Evolutionary conservation across 805 yeast species (phyloP).

Genomic region (Peterozyma toletana): DNA sequence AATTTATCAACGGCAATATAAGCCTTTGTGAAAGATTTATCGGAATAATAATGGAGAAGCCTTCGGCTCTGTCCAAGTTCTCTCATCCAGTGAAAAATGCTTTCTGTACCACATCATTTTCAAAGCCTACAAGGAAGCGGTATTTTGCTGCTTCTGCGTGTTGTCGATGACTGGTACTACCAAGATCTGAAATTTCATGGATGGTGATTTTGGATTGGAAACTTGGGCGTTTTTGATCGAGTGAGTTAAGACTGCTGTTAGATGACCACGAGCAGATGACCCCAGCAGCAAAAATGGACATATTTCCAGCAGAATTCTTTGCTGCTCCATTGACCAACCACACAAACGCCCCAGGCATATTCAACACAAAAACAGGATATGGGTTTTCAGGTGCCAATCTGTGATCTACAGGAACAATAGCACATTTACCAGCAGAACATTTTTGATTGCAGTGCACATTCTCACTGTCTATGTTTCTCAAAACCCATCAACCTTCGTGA

Average conservation of each 20-base stretch:
- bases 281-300: conserved; percentile 31
- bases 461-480: conserved; percentile 31
- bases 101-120: conserved; percentile 39
- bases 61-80: conserved; percentile 18
- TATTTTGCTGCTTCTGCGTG: conserved; percentile 28
- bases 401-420: conserved; percentile 42
- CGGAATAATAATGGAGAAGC: conserved; percentile 35
- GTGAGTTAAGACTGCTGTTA: conserved; percentile 19
- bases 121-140: conserved; percentile 36
- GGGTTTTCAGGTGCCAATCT: conserved; percentile 43
- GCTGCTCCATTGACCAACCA: conserved; percentile 15
- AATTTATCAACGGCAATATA: conserved; percentile 35
- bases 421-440: conserved; percentile 26
- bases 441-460: conserved; percentile 34
- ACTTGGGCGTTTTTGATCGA: no score
- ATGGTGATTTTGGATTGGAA: conserved; percentile 20
- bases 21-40: conserved; percentile 27
- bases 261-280: conserved; percentile 38
- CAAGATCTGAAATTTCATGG: conserved; percentile 31
- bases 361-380: conserved; percentile 40
- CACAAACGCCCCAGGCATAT: conserved; percentile 32
- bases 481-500: conserved; percentile 41
- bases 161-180: conserved; percentile 38
- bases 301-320: conserved; percentile 19
- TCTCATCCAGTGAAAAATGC: conserved; percentile 29